phyloP scores from a whole-genome alignment of 1,284 basidiomycete genomes.

The Thecaphora frezii region DNA sequence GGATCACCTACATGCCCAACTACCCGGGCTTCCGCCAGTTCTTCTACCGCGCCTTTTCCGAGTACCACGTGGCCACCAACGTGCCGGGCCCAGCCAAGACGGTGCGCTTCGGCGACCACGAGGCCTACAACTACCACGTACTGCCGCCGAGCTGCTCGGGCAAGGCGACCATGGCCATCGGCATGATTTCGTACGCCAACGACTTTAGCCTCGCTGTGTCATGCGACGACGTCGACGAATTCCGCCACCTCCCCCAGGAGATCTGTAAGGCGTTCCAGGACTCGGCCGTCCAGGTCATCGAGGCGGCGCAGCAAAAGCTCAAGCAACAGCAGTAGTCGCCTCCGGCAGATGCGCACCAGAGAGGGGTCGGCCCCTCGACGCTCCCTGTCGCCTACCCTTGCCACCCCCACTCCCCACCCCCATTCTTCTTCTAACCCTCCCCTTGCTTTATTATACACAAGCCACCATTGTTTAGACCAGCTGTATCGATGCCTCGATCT shows the following conservation, averaged over 20 bases:
- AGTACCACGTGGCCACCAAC: slow-evolving; percentile 57
- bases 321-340: slow-evolving; percentile 4
- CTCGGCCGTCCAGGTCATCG: slow-evolving; percentile 40
- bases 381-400: not conserved
- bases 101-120: slow-evolving; percentile 51
- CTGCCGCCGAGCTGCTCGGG: slow-evolving; percentile 55
- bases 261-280: slow-evolving; percentile 55
- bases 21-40: slow-evolving; percentile 42
- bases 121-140: slow-evolving; percentile 56
- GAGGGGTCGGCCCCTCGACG: no score
- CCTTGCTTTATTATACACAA: no score
- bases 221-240: slow-evolving; percentile 57
- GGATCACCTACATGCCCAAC: slow-evolving; percentile 51
- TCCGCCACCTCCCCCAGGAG: slow-evolving; percentile 40
- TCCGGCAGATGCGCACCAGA: no score
- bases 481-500: no score
- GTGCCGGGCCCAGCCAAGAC: slow-evolving; percentile 55
- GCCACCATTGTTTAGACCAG: no score
- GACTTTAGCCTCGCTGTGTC: slow-evolving; percentile 55
- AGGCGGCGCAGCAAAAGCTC: slow-evolving; percentile 42
- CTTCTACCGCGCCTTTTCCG: slow-evolving; percentile 53
- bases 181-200: slow-evolving; percentile 56
- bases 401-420: no score
- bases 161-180: slow-evolving; percentile 55
- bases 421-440: no score